Base-by-base conservation (phyloP, 2,329 filamentous ascomycete species). In the Endocalyx cinctus region DNA sequence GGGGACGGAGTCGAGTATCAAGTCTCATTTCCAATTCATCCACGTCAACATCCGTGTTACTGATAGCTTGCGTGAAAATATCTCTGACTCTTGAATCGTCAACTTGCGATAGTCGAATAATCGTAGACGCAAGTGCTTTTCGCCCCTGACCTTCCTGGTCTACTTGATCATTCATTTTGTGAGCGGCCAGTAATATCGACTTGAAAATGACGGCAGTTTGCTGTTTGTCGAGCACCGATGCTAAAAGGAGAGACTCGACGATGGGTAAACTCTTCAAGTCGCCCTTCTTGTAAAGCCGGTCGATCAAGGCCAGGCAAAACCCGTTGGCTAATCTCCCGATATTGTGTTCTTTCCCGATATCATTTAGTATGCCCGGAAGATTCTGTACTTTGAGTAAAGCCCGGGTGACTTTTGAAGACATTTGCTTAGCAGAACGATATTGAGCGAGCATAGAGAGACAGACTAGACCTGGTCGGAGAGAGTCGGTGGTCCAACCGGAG, bases 391-490 rank as follows among this genome's bases (percentile, higher is more conserved):
- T 81, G 39, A 87, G 63, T 5, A 92, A 59, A 8, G 77, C 76
- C 55, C 79, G 87, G 18, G 82, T 73, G 4, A 90, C 79, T 40
- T 77, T 76, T 49, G 71, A 74, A 1, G 86, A 82, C 37, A 94
- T 70, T 41, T 77, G 75, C 40, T 79, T 75, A 4, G 79, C 74
- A 4, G 79, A 79, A 53, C 86, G 80, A 58, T 88, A 82, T 54
- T 94, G 85, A 2, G 87, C 84, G 26, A 97, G 67, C 14, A 94
- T 79, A 4, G 85, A 80, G 33, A 97, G 63, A 52, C 86, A 94
- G 10, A 87, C 79, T 1, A 96, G 69, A 10, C 82, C 88, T 12
- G 85, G 77, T 13, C 78, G 72, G 2, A 82, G 60, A 1, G 85
- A 94, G 39, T 88, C 82, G 27, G 69, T 62, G 2, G 79, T 83